These are phyloP conservation scores for Dillenia suffruticosa DNA, from an alignment of 164 flowering plant genomes.

Conservation along the genomic window DNA sequence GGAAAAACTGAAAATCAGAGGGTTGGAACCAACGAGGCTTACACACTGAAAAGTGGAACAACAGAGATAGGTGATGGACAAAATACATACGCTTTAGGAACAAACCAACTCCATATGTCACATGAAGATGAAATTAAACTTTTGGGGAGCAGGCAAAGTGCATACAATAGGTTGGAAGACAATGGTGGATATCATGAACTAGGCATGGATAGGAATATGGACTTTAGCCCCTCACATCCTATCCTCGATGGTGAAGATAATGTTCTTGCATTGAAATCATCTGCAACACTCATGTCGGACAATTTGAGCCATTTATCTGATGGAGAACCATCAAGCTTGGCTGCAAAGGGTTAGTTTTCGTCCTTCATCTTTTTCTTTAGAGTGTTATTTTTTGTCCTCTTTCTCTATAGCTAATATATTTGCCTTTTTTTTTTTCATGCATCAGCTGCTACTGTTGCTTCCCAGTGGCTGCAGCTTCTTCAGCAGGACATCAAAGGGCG, in stretches of 20 bases:
- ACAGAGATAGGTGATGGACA: conserved; percentile 18
- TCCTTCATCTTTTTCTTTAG: conserved; percentile 59
- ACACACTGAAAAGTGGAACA: conserved; percentile 18
- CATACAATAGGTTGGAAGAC: conserved; percentile 14
- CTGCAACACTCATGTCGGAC: conserved; percentile 31
- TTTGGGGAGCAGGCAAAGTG: conserved; percentile 11
- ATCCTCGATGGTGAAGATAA: conserved; percentile 26
- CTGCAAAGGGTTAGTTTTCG: conserved; percentile 3
- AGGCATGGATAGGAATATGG: conserved; percentile 17
- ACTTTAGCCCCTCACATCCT: conserved; percentile 13
- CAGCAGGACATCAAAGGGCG: conserved; percentile 81
- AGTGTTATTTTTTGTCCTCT: conserved; percentile 42
- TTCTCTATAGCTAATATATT: background rate
- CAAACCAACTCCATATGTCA: conserved; percentile 3
- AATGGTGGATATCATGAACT: conserved; percentile 21
- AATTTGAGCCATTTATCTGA: conserved; percentile 33
- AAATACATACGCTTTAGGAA: conserved; percentile 15
- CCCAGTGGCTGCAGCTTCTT: conserved; percentile 93
- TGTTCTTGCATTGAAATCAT: conserved; percentile 34
- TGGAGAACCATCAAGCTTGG: conserved; percentile 39
- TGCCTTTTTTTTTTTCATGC: conserved; percentile 13
- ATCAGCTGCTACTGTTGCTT: conserved; percentile 90
- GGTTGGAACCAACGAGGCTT: conserved; percentile 19
- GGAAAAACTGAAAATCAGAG: conserved; percentile 30
- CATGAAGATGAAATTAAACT: conserved; percentile 14